Base-by-base conservation (phyloP, 176 grass and related monocot genomes). In the Musa schizocarpa region DNA sequence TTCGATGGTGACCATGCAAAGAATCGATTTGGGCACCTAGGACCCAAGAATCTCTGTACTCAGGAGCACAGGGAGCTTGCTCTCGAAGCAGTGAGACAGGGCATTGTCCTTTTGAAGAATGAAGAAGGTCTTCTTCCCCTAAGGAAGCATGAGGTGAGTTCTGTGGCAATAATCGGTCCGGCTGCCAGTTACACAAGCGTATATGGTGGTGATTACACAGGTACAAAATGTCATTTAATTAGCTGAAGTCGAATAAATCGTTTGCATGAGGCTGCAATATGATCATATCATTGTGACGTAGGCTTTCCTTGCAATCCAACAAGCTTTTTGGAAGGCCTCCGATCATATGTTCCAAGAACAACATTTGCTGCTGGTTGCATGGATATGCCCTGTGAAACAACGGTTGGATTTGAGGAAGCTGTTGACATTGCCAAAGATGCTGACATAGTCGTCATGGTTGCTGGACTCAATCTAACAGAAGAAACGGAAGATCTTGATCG, bases 21-120 rank as follows among this genome's bases (percentile, higher is more conserved):
- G 73, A 53, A 91, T 43, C 82, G 77, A 71, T 87, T 87, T 77
- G 65, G 43, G 20, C 65, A 23, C 50, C 80, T 98, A 69, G 90
- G 90, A 23, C 86, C 86, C 1, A 75, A 54, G 57, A 81, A 87
- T 79, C 68, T 94, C 14, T 94, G 95, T 77, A 91, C 88, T 0
- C 79, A 82, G 79, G 83, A 89, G 57, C 90, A 98, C 50, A 98
- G 82, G 71, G 83, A 91, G 51, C 95, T 98, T 23, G 90, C 95
- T 72, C 83, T 86, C 48, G 95, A 98, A 74, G 80, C 95, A 70
- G 83, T 80, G 71, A 98, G 84, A 50, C 90, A 98, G 80, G 90
- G 95, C 34, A 77, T 87, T 19, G 90, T 98, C 29, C 86, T 98
- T 84, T 65, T 94, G 82, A 94, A 98, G 82, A 98, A 94, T 74